Base-by-base conservation (phyloP, 176 grass and related monocot genomes). In the Urochloa ruziziensis region DNA sequence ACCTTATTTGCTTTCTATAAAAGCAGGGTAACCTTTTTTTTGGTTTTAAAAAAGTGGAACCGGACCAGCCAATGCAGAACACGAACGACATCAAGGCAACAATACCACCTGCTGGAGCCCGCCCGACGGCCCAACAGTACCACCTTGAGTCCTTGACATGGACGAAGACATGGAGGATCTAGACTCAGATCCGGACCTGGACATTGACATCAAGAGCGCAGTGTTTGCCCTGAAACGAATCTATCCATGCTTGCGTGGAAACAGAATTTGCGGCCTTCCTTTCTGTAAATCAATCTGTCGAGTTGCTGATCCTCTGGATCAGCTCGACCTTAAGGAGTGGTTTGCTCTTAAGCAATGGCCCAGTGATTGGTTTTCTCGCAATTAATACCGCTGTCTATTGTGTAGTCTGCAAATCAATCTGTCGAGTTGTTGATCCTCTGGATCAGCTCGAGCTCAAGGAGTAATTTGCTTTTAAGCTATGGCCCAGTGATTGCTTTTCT, bases 51-150 rank as follows among this genome's bases (percentile, higher is more conserved):
- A n/a, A n/a, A n/a, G n/a, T n/a, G 75, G 91, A 92, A 76, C 85
- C 91, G 10, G 89, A 94, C 56, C 91, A 94, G 75, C 91, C 89
- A 10, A 97, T 92, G 89, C 91, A 94, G 82, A 90, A 59, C 59
- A 88, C 86, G 59, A 86, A 97, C 27, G 85, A 92, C 14, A 90
- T 92, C 40, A 94, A 97, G 62, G 87, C 91, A 46, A 97, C 94
- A 5, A 82, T 94, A 48, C 75, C 91, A 28, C 70, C 89, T 2
- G 66, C 79, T 19, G 74, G 74, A 0, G 30, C 85, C 32, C 78
- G 60, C 10, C 65, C 78, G 47, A 86, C 90, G 35, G 88, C 84
- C n/a, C n/a, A n/a, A 60, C 83, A 80, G 39, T 75, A 92, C 40
- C n/a, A n/a, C 70, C 44, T 4, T 82, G 84, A 16, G 54, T 82